These are phyloP conservation scores for Blumeria graminis DNA, from an alignment of 2,329 filamentous ascomycete species.

Conservation along the genomic window DNA sequence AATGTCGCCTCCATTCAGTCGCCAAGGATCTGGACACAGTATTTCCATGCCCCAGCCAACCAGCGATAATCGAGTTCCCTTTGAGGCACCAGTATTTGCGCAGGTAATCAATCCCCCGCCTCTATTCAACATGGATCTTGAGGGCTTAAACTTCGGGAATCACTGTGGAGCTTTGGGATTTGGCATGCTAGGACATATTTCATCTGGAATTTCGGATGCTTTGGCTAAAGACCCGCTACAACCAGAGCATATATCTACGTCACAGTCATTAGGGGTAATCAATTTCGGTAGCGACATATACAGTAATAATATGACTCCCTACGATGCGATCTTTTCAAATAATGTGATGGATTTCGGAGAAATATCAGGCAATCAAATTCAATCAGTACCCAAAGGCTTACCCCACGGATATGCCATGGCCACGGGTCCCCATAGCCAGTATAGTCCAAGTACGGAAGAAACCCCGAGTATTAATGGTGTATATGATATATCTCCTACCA, in stretches of 20 bases:
- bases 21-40: constrained; percentile 20
- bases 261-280: constrained; percentile 21
- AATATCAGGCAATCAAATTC: constrained; percentile 16
- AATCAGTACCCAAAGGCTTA: constrained; percentile 29
- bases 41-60: constrained; percentile 19
- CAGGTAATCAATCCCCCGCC: constrained; percentile 60
- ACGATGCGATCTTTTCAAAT: constrained; percentile 23
- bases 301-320: constrained; percentile 18
- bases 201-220: constrained; percentile 64
- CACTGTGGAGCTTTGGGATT: constrained; percentile 92
- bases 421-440: constrained; percentile 34
- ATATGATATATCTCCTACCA: constrained; percentile 31
- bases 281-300: constrained; percentile 12
- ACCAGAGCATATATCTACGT: constrained; percentile 20
- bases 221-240: constrained; percentile 35
- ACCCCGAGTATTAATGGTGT: constrained; percentile 31
- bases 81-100: constrained; percentile 47
- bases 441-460: constrained; percentile 38
- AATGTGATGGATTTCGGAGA: constrained; percentile 27
- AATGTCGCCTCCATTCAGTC: constrained; percentile 47
- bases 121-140: constrained; percentile 86
- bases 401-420: constrained; percentile 42
- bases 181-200: constrained; percentile 90
- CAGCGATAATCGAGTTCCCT: constrained; percentile 21
- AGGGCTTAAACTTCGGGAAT: constrained; percentile 84